Conservation (phyloP, 164 flowering plant genomes). For the Vitis cinerea region DNA sequence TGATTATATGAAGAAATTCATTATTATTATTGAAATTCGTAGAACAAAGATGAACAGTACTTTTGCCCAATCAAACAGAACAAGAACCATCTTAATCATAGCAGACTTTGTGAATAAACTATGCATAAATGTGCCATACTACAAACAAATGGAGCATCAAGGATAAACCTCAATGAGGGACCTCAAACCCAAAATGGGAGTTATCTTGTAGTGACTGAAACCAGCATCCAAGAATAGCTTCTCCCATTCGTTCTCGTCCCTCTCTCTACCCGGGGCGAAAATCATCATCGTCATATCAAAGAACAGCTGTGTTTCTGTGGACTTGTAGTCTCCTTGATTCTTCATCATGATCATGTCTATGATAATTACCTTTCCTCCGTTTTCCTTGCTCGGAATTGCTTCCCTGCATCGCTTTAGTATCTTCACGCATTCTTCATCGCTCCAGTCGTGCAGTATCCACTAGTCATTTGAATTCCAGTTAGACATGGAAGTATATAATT, state of each 20-base stretch:
- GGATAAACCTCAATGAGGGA: too few relatives aligned
- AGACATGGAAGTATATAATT: too few relatives aligned
- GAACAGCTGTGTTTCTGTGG: neutral
- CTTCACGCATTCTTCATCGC: constrained; percentile 23
- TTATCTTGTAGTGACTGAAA: constrained; percentile 13
- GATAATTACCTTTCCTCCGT: constrained; percentile 17
- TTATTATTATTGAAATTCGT: too few relatives aligned
- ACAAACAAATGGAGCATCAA: too few relatives aligned
- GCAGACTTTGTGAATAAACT: too few relatives aligned
- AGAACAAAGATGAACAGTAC: too few relatives aligned
- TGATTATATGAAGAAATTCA: too few relatives aligned
- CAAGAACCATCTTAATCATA: too few relatives aligned
- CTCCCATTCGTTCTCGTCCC: constrained; percentile 14
- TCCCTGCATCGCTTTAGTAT: constrained; percentile 19
- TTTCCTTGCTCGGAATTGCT: constrained; percentile 13
- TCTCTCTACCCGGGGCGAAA: constrained; percentile 1
- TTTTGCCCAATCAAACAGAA: too few relatives aligned
- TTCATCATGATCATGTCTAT: constrained; percentile 4
- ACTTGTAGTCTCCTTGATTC: neutral
- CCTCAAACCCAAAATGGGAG: too few relatives aligned
- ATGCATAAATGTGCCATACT: too few relatives aligned
- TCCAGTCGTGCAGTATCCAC: constrained; percentile 28
- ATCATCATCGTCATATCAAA: constrained; percentile 18
- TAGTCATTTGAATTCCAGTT: neutral
- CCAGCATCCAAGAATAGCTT: constrained; percentile 22